These are phyloP conservation scores for Phytophthora citrophthora DNA, from an alignment of 352 stramenopile species.

Conservation along the genomic window DNA sequence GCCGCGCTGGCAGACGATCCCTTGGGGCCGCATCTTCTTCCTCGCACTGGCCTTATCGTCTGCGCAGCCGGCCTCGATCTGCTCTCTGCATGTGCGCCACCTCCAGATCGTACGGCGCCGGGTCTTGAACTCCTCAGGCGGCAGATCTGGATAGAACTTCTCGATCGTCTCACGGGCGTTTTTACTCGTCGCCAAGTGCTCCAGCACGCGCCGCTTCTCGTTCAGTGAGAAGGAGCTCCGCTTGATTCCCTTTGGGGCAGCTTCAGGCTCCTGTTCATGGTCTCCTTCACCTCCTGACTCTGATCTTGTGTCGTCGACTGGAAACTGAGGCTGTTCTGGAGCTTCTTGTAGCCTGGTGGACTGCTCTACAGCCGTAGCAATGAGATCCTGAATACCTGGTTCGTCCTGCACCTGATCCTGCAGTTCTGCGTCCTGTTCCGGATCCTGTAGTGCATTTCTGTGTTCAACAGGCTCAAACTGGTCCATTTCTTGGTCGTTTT, in stretches of 20 bases:
- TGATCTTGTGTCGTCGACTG: background rate
- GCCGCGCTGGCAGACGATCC: slow-evolving; percentile 30
- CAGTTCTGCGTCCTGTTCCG: background rate
- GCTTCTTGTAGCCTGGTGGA: slow-evolving; percentile 5
- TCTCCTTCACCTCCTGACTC: slow-evolving; percentile 1
- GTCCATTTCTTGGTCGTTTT: slow-evolving; percentile 13
- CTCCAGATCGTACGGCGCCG: slow-evolving; percentile 25
- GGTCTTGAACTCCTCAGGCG: slow-evolving; percentile 22
- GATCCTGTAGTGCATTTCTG: background rate
- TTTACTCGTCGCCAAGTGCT: slow-evolving; percentile 23
- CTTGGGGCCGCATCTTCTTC: slow-evolving; percentile 37
- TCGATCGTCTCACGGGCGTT: slow-evolving; percentile 26
- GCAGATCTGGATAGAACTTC: slow-evolving; percentile 26
- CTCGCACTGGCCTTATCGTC: slow-evolving; percentile 36
- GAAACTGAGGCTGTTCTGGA: background rate
- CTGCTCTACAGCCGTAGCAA: slow-evolving; percentile 19
- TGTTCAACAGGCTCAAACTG: slow-evolving; percentile 10
- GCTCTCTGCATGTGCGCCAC: slow-evolving; percentile 25
- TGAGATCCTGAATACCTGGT: slow-evolving; percentile 15
- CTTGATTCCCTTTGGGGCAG: slow-evolving; percentile 2
- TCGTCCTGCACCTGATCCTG: slow-evolving; percentile 11
- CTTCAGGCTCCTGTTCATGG: slow-evolving; percentile 4
- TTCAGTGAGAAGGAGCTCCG: slow-evolving; percentile 25
- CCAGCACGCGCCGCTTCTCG: slow-evolving; percentile 32
- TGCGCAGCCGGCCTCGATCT: slow-evolving; percentile 32